phyloP scores from a whole-genome alignment of 2,329 filamentous ascomycete genomes.

The Stachybotrys chlorohalonatus region DNA sequence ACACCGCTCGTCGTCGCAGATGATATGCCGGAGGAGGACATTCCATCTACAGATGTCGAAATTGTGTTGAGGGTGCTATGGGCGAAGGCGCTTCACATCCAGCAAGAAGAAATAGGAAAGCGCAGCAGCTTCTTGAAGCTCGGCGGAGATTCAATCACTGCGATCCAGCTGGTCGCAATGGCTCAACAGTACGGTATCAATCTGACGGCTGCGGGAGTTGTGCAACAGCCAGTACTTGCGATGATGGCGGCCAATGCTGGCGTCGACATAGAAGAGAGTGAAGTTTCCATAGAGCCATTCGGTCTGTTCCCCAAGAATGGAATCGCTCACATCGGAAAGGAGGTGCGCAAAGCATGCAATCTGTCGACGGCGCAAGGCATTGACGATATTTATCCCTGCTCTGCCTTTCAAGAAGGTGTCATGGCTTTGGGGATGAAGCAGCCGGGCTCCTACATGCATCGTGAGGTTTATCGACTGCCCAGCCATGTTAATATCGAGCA shows the following conservation, averaged over 20 bases:
- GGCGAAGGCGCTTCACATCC: constrained; percentile 1
- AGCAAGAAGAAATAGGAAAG: constrained; percentile 15
- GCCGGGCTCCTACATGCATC: background rate
- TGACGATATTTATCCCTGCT: constrained; percentile 2
- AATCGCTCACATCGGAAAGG: background rate
- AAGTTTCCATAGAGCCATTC: background rate
- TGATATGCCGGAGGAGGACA: background rate
- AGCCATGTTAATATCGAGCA: background rate
- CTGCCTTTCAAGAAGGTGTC: background rate
- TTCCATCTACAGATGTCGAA: constrained; percentile 2
- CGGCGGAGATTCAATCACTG: constrained; percentile 16
- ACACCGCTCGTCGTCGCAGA: background rate
- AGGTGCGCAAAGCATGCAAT: background rate
- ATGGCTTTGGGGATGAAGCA: background rate
- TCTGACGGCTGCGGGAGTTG: constrained; percentile 7
- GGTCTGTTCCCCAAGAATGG: background rate
- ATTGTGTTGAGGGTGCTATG: constrained; percentile 1
- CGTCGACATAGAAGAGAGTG: background rate
- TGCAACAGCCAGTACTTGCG: constrained; percentile 5
- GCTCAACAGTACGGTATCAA: constrained; percentile 2
- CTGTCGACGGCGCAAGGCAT: background rate
- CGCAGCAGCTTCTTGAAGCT: constrained; percentile 15
- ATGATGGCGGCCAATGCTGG: background rate
- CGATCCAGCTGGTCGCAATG: constrained; percentile 8
- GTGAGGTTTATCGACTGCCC: background rate